A percentile compares a stretch with the other conserved stretches of the same genome.
Conservation (phyloP, 2,329 filamentous ascomycete genomes). For the Diplodia intermedia region DNA sequence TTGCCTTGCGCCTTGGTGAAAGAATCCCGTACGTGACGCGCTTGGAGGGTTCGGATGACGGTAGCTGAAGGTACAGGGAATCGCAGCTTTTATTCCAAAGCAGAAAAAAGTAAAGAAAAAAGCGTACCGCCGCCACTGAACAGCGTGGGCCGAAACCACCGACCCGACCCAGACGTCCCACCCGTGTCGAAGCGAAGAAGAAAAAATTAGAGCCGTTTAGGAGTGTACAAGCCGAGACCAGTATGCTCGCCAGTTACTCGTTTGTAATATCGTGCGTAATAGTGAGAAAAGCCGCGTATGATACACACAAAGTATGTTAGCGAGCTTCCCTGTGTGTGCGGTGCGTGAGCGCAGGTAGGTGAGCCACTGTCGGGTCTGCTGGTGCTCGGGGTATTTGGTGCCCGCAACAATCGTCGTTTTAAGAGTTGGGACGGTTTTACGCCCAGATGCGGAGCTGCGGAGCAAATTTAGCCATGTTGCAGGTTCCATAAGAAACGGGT, state of each 20-base stretch:
- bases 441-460: constrained; percentile 60
- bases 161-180: constrained; percentile 32
- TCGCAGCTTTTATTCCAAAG: constrained; percentile 33
- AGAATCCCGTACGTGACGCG: constrained; percentile 25
- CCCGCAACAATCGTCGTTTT: constrained; percentile 30
- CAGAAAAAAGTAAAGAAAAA: constrained; percentile 28
- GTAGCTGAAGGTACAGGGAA: constrained; percentile 32
- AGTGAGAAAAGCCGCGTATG: constrained; percentile 20
- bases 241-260: constrained; percentile 32
- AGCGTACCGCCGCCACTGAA: constrained; percentile 30
- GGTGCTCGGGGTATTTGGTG: constrained; percentile 22
- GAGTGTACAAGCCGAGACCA: constrained; percentile 33
- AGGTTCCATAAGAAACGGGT: constrained; percentile 21
- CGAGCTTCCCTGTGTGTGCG: constrained; percentile 18
- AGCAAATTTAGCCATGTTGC: constrained; percentile 8
- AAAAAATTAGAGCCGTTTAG: constrained; percentile 33
- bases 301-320: constrained; percentile 31
- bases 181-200: constrained; percentile 29
- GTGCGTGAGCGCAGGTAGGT: constrained; percentile 36
- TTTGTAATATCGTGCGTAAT: constrained; percentile 33
- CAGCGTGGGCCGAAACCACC: constrained; percentile 31
- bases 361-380: constrained; percentile 23
- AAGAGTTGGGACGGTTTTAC: constrained; percentile 40
- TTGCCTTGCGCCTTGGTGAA: constrained; percentile 30
- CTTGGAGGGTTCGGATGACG: constrained; percentile 32